phyloP scores from a whole-genome alignment of 257 asterid genomes.

The Gardenia jasminoides region DNA sequence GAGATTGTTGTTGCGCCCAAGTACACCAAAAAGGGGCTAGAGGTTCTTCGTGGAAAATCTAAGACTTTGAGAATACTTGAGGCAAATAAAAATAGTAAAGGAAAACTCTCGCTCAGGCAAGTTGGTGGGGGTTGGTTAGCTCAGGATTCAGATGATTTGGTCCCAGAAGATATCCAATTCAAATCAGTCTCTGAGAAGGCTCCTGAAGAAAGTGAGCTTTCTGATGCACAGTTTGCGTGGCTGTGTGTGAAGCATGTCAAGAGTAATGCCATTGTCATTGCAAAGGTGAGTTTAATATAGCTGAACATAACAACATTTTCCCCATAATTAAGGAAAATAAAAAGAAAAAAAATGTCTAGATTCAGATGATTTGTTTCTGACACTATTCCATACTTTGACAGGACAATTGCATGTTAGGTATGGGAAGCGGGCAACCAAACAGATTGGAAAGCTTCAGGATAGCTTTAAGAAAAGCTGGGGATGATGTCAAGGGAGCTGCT shows the following conservation, averaged over 20 bases:
- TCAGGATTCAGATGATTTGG: constrained; percentile 90
- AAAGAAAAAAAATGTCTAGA: neutral
- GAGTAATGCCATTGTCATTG: constrained; percentile 94
- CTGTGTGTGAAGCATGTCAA: constrained; percentile 93
- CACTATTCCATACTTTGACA: constrained; percentile 20
- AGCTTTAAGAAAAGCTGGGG: constrained; percentile 87
- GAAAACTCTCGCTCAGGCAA: constrained; percentile 88
- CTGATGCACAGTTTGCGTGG: constrained; percentile 87
- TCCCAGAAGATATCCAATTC: constrained; percentile 76
- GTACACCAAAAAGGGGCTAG: constrained; percentile 82
- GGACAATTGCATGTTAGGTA: constrained; percentile 86
- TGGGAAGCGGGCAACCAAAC: constrained; percentile 99
- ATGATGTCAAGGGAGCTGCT: constrained; percentile 89
- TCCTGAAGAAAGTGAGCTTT: constrained; percentile 69
- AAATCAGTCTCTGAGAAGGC: constrained; percentile 59
- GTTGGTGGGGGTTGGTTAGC: constrained; percentile 99
- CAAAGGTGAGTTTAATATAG: constrained; percentile 46
- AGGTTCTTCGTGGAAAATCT: constrained; percentile 91
- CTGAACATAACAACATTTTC: neutral
- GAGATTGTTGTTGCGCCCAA: constrained; percentile 94
- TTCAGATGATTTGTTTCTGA: constrained; percentile 10
- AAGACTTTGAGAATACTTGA: constrained; percentile 89
- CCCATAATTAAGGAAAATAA: neutral
- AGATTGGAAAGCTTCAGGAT: constrained; percentile 91
- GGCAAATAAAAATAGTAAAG: constrained; percentile 70